phyloP scores from a whole-genome alignment of 2,329 filamentous ascomycete species.

The Annulohypoxylon truncatum region DNA sequence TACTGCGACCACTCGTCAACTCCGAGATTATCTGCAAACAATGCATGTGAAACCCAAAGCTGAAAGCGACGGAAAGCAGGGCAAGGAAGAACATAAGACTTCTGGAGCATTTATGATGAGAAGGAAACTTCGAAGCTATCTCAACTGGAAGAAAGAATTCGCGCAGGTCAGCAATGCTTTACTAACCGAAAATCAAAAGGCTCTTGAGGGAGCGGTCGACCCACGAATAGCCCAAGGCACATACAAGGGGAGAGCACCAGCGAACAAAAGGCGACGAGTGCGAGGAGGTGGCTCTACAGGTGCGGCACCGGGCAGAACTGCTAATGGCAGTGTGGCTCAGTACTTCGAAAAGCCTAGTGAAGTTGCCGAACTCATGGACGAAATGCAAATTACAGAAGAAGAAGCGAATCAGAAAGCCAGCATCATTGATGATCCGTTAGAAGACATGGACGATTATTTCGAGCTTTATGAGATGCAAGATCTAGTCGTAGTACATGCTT shows the following conservation, averaged over 20 bases:
- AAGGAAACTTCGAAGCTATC: slow-evolving; percentile 84
- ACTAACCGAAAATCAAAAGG: slow-evolving; percentile 83
- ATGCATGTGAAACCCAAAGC: slow-evolving; percentile 79
- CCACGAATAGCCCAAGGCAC: slow-evolving; percentile 60
- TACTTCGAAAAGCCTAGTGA: slow-evolving; percentile 86
- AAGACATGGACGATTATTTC: slow-evolving; percentile 93
- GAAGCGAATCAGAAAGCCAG: slow-evolving; percentile 82
- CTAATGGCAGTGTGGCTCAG: slow-evolving; percentile 79
- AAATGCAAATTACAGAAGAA: slow-evolving; percentile 82
- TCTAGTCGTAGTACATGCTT: slow-evolving; percentile 88
- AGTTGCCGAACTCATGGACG: slow-evolving; percentile 83
- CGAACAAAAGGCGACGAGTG: slow-evolving; percentile 87
- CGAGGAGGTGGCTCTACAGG: slow-evolving; percentile 79
- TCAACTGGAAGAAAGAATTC: slow-evolving; percentile 91
- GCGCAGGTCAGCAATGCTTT: slow-evolving; percentile 83
- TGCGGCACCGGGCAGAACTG: slow-evolving; percentile 69
- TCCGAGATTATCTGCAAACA: slow-evolving; percentile 89
- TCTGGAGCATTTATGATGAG: slow-evolving; percentile 92
- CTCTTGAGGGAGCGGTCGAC: slow-evolving; percentile 74
- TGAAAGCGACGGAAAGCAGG: slow-evolving; percentile 54
- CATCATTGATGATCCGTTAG: slow-evolving; percentile 79
- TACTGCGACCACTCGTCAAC: slow-evolving; percentile 83
- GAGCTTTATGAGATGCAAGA: slow-evolving; percentile 92
- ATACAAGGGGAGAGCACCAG: slow-evolving; percentile 72
- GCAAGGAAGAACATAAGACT: slow-evolving; percentile 66